phyloP scores from a whole-genome alignment of 257 asterid genomes.

The Misopates orontium region DNA sequence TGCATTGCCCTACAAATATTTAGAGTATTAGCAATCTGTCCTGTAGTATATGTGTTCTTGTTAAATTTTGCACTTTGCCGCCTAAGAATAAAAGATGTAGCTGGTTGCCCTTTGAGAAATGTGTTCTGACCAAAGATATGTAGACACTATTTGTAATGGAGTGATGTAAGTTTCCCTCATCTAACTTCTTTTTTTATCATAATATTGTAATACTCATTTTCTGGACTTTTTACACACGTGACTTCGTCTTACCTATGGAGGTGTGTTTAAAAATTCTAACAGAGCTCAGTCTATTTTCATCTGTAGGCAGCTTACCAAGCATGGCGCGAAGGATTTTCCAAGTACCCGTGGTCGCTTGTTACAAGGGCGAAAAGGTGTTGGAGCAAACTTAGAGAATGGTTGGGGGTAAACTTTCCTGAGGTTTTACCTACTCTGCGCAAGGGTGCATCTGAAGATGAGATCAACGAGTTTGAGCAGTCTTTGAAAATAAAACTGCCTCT shows the following conservation, averaged over 20 bases:
- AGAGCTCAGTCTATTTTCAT: constrained; percentile 17
- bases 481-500: constrained; percentile 80
- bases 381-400: constrained; percentile 68
- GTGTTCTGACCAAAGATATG: too few relatives aligned
- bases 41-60: too few relatives aligned
- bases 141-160: constrained; percentile 3
- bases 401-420: constrained; percentile 66
- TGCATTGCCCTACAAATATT: too few relatives aligned
- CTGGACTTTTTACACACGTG: neutral
- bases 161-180: neutral
- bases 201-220: neutral
- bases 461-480: constrained; percentile 52
- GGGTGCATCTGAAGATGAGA: constrained; percentile 77
- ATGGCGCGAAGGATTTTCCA: constrained; percentile 71
- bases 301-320: constrained; percentile 67
- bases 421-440: constrained; percentile 63
- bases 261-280: neutral
- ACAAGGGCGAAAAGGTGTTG: constrained; percentile 70
- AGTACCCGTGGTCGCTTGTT: constrained; percentile 91
- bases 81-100: too few relatives aligned
- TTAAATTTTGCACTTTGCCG: too few relatives aligned
- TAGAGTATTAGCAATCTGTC: too few relatives aligned
- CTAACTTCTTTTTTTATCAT: neutral
- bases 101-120: too few relatives aligned
- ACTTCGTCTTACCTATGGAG: neutral